Evolutionary conservation across 768 basidiomycete genomes (phyloP).

Genomic region (Rubroboletus pulcherrimus): DNA sequence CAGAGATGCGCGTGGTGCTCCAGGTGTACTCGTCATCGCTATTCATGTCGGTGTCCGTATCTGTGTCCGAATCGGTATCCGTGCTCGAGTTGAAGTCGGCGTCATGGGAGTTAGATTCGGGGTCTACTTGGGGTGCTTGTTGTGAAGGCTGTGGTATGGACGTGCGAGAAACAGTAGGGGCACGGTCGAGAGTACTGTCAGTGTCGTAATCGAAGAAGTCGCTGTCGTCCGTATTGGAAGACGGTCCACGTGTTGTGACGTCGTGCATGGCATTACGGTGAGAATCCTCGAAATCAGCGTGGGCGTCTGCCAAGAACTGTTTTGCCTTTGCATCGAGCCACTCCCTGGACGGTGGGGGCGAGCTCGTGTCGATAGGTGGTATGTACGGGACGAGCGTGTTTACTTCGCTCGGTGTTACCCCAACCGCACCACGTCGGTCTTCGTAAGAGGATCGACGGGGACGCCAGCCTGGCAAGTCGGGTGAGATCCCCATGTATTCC

Average conservation of each 20-base stretch:
- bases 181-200: constrained; percentile 17
- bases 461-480: constrained; percentile 21
- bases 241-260: neutral
- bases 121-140: neutral
- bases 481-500: constrained; percentile 24
- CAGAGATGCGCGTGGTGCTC: constrained; percentile 1
- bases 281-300: constrained; percentile 10
- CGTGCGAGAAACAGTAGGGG: neutral
- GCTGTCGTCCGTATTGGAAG: constrained; percentile 4
- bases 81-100: constrained; percentile 5
- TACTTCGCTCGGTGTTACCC: constrained; percentile 25
- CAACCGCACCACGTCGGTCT: constrained; percentile 19
- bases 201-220: constrained; percentile 21
- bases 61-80: constrained; percentile 13
- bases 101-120: constrained; percentile 6
- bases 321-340: constrained; percentile 17
- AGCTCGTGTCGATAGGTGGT: constrained; percentile 21
- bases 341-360: constrained; percentile 12
- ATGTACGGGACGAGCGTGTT: constrained; percentile 26
- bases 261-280: neutral
- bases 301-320: constrained; percentile 13
- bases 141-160: neutral
- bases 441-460: constrained; percentile 26
- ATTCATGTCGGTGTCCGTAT: constrained; percentile 16
- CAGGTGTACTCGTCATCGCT: constrained; percentile 16